These are phyloP conservation scores for Xylaria curta DNA, from an alignment of 495 filamentous ascomycete genomes.

Conservation along the genomic window DNA sequence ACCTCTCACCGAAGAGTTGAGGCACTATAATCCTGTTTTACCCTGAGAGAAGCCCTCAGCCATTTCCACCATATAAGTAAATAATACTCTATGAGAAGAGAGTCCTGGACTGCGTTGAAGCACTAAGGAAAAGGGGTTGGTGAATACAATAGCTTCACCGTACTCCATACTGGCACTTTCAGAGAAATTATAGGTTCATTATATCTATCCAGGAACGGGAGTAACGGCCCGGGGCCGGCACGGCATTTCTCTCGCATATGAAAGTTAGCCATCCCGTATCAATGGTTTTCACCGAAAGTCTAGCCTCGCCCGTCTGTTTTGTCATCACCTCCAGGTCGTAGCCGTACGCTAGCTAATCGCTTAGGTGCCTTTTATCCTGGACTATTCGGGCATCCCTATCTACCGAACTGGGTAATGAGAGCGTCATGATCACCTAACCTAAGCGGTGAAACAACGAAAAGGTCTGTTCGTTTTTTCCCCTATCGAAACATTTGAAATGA, in stretches of 20 bases:
- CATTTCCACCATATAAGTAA: not conserved
- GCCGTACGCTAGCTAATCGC: not conserved
- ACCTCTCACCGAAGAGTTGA: not conserved
- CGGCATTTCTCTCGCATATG: not conserved
- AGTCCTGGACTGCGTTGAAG: not conserved
- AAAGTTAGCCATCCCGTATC: not conserved
- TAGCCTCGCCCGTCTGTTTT: not conserved
- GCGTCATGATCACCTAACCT: not conserved
- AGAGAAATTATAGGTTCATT: not conserved
- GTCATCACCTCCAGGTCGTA: not conserved
- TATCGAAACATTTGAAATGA: conserved; percentile 10
- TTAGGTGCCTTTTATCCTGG: not conserved
- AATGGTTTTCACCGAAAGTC: not conserved
- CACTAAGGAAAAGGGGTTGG: not conserved
- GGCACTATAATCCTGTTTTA: not conserved
- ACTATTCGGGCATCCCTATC: not conserved
- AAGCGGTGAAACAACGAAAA: not conserved
- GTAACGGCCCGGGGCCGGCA: not conserved
- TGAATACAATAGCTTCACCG: not conserved
- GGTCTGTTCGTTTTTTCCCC: not conserved
- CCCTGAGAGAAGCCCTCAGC: not conserved
- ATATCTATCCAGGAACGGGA: not conserved
- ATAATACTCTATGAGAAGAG: not conserved
- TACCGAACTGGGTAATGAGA: not conserved
- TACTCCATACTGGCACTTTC: not conserved